A percentile compares a stretch with the other conserved stretches of the same genome.
Evolutionary conservation across 78 protist genomes (phyloP).

Genomic region (Mastigamoeba balamuthi): DNA sequence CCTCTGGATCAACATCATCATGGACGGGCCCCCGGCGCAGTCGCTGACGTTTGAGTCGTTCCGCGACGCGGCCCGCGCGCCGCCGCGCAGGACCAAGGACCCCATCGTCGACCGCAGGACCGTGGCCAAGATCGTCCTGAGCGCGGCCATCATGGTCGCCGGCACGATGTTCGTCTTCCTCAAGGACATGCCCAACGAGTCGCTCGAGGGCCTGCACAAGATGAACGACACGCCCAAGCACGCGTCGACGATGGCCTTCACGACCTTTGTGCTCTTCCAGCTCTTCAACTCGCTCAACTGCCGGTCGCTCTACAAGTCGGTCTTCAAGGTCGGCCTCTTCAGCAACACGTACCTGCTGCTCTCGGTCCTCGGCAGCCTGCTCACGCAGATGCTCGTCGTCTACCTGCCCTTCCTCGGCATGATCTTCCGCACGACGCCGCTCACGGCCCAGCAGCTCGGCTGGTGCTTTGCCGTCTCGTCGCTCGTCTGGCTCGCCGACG

Average conservation of each 20-base stretch:
- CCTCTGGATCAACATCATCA: slow-evolving; percentile 75
- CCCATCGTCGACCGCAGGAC: background rate
- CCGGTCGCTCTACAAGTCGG: background rate
- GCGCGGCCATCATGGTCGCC: background rate
- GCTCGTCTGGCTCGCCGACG: background rate
- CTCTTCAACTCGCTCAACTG: slow-evolving; percentile 11
- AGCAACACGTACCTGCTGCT: background rate
- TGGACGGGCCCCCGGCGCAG: slow-evolving; percentile 74
- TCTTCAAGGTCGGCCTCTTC: background rate
- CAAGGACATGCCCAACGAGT: background rate
- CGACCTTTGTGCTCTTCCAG: slow-evolving; percentile 17
- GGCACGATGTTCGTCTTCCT: slow-evolving; percentile 13
- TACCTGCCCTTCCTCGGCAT: slow-evolving; percentile 1
- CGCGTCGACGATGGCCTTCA: slow-evolving; percentile 8
- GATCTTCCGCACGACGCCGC: background rate
- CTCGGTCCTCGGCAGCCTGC: background rate
- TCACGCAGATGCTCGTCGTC: background rate
- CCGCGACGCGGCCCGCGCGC: background rate
- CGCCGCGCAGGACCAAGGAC: slow-evolving; percentile 4
- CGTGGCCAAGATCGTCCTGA: background rate
- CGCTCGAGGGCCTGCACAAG: background rate
- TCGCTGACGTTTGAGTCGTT: background rate
- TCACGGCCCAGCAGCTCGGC: background rate
- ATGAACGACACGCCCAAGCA: background rate
- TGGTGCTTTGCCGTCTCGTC: background rate